Evolutionary conservation across 1,284 basidiomycete species (phyloP).

Genomic region (Gymnopus androsaceus): DNA sequence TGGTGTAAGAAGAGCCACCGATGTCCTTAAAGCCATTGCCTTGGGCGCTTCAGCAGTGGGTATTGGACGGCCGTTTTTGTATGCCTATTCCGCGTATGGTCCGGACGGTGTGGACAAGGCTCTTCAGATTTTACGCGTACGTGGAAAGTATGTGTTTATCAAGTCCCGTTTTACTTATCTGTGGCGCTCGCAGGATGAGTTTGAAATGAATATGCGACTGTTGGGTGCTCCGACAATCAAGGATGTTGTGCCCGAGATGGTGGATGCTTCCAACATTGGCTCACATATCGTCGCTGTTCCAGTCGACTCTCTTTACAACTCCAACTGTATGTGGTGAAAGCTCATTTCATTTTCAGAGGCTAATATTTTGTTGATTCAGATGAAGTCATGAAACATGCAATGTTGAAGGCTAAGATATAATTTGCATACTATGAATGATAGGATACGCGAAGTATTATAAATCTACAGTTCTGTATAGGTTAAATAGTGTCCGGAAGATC

Average conservation of each 20-base stretch:
- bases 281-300: conserved; percentile 68
- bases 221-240: conserved; percentile 73
- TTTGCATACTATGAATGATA: too few relatives aligned
- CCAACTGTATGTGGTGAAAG: conserved; percentile 62
- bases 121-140: conserved; percentile 75
- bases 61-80: conserved; percentile 83
- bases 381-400: conserved; percentile 52
- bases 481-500: conserved; percentile 58
- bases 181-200: conserved; percentile 71
- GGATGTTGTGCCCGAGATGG: conserved; percentile 83
- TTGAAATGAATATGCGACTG: conserved; percentile 87
- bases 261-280: conserved; percentile 75
- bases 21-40: conserved; percentile 91
- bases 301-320: conserved; percentile 70
- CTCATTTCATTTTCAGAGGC: conserved; percentile 6
- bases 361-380: conserved; percentile 28
- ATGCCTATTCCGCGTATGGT: conserved; percentile 90
- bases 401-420: conserved; percentile 13
- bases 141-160: conserved; percentile 21
- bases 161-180: neutral
- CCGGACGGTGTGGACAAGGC: conserved; percentile 79
- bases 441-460: too few relatives aligned
- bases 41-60: conserved; percentile 85
- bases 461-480: conserved; percentile 19
- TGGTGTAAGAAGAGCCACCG: conserved; percentile 87